Evolutionary conservation across 805 yeast species (phyloP), one percentile per base, ranked within the genome.

Genomic region (Saccharomyces paradoxus): DNA sequence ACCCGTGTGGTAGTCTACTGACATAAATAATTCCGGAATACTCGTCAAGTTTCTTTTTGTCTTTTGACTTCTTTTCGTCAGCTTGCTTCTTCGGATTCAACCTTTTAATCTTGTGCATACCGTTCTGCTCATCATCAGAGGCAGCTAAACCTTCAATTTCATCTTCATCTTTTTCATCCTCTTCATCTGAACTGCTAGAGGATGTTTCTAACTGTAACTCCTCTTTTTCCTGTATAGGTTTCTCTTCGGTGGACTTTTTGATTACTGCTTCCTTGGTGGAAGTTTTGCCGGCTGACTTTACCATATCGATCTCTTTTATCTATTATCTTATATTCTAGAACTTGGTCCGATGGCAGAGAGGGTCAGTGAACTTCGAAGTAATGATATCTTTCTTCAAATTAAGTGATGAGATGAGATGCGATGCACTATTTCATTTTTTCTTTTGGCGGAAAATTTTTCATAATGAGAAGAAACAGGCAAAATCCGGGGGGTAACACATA

Each of bases 1-100:
- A 89, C 46, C 96, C 96, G 62, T 86, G 84, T 49, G 99, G 99
- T 59, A 94, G 78, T 67, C 97, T 82, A 53, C 98, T 97, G 37
- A 94, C 80, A 70, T 91, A 94, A 53, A 94, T 74, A 53, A 89
- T 89, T 41, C 92, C 90, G 50, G 81, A 77, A 31, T 75, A 74
- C 28, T 64, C 63, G 44, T 65, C 60, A 12, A 28, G 32, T 24
- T 30, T 30, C 32, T 60, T 58, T 27, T 62, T 60, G 46, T 63
- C 59, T 47, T 63, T 53, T 22, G 59, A 53, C 12, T 59, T 56
- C 17, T 54, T 55, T 21, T 60, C 54, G 28, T 62, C 59, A 56
- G 54, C 53, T 59, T 64, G 37, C 51, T 63, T 62, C 50, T 64
- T 63, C 27, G 60, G 56, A 32, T 64, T 61, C 48, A 71, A 56